Percentiles rank a stretch among this genome's conserved stretches.
Conservation (phyloP, 371 early-diverging fungal species). For the Mortierella sp. region DNA sequence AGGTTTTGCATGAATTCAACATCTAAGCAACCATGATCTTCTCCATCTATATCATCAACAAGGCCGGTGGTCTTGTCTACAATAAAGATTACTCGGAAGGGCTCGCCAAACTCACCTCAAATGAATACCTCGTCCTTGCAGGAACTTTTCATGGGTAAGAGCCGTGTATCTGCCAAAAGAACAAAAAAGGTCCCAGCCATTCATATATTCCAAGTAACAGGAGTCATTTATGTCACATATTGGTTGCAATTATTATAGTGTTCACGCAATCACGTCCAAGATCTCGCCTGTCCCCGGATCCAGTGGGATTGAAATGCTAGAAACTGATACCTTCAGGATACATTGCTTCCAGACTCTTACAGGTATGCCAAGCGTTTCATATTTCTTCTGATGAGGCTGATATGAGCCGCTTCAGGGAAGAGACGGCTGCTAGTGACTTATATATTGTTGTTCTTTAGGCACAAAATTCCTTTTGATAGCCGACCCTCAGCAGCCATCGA, state of each 20-base stretch:
- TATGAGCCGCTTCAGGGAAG: not conserved
- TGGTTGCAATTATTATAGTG: slow-evolving; percentile 61
- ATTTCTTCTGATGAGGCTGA: not conserved
- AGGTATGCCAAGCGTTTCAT: slow-evolving; percentile 63
- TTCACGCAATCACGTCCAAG: slow-evolving; percentile 96
- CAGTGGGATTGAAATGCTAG: slow-evolving; percentile 92
- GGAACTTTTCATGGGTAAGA: slow-evolving; percentile 96
- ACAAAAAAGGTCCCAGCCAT: too few species aligned
- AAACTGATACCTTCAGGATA: slow-evolving; percentile 90
- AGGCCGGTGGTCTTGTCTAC: slow-evolving; percentile 96
- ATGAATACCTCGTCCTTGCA: slow-evolving; percentile 96
- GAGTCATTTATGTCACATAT: not conserved
- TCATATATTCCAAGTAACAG: not conserved
- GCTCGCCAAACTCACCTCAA: slow-evolving; percentile 85
- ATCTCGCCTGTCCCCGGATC: slow-evolving; percentile 89
- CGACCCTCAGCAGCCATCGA: slow-evolving; percentile 78
- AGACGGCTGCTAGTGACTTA: not conserved
- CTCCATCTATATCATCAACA: slow-evolving; percentile 95
- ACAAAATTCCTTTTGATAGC: slow-evolving; percentile 93
- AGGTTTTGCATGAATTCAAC: not conserved
- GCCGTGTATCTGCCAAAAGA: too few species aligned
- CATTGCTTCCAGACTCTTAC: slow-evolving; percentile 95
- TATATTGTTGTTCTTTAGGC: slow-evolving; percentile 62
- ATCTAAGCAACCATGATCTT: slow-evolving; percentile 76
- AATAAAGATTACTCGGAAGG: slow-evolving; percentile 90